These are phyloP conservation scores for Alternaria conjuncta DNA, from an alignment of 2,329 filamentous ascomycete genomes.

Conservation along the genomic window DNA sequence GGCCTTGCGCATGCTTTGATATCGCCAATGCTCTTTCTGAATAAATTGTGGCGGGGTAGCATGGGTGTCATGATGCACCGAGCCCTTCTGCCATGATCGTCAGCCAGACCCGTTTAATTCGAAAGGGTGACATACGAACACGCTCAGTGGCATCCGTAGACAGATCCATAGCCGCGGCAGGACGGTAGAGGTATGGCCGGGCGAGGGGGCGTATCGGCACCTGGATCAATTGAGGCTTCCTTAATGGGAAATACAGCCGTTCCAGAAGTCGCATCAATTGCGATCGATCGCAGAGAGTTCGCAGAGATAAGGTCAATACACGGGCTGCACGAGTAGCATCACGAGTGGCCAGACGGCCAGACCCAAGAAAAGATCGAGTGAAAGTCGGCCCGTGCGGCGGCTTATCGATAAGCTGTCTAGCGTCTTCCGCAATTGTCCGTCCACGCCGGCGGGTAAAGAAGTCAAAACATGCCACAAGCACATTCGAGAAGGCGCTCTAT, in stretches of 20 bases:
- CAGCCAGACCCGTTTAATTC: slow-evolving; percentile 28
- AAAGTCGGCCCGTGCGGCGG: background rate
- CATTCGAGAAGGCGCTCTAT: background rate
- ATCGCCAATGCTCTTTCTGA: slow-evolving; percentile 51
- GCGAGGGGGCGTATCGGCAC: background rate
- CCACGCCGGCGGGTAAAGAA: background rate
- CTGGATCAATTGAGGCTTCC: background rate
- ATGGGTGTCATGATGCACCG: slow-evolving; percentile 47
- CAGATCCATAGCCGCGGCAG: slow-evolving; percentile 27
- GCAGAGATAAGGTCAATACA: background rate
- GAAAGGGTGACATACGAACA: slow-evolving; percentile 41
- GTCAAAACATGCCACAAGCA: background rate
- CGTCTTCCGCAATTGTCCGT: background rate
- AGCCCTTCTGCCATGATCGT: slow-evolving; percentile 26
- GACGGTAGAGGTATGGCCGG: background rate
- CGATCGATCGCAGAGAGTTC: background rate
- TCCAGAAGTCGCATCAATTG: slow-evolving; percentile 6
- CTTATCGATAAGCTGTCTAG: slow-evolving; percentile 15
- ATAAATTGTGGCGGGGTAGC: slow-evolving; percentile 46
- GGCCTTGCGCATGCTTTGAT: slow-evolving; percentile 64
- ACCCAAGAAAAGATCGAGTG: slow-evolving; percentile 1
- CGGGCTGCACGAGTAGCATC: background rate
- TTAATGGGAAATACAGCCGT: background rate
- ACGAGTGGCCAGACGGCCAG: background rate
- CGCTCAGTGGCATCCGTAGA: slow-evolving; percentile 32